Base-by-base conservation (phyloP, 176 grass and related monocot species). In the Carex parvula region DNA sequence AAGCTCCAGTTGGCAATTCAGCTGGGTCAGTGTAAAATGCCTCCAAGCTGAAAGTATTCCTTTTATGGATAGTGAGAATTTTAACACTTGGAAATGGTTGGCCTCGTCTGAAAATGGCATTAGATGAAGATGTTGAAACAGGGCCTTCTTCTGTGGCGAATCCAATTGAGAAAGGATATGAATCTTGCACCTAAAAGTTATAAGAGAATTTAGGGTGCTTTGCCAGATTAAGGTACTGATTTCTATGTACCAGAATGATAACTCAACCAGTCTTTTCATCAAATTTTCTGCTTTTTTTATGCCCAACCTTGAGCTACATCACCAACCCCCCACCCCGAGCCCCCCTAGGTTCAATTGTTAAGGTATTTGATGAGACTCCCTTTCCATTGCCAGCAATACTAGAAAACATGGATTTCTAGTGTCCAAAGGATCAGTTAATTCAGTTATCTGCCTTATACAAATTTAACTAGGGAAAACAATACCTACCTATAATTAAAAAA, bases 11-110 rank as follows among this genome's bases (percentile, higher is more conserved):
- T 74, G 91, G 90, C 68, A 99, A 66, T 84, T 95, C 96, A 82
- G 76, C 89, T 81, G 85, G 83, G 84, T 99, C 88, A 42, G 89
- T 83, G 85, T 99, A 99, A 81, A 89, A 94, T 17, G 93, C 89
- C 77, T 99, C 93, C 88, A 95, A 87, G 82, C 69, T 94, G 85
- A 99, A 99, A 65, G 71, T 22, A 18, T 2, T 84, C 39, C 46
- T 91, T 67, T 85, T 91, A 54, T 87, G 87, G 33, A 99, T 65
- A 68, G 87, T 89, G 50, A 92, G 80, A 18, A 89, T 85, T 85
- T 99, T 99, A 73, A 91, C 88, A 89, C 96, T 99, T 62, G 96
- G 96, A 88, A 99, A 79, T 63, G 91, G 59, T 7, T 92, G 90
- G 52, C 96, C 89, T 89, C 87, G 95, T 70, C 68, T 84, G 81